Evolutionary conservation across 306 rosid genomes (phyloP).

Genomic region (Pyrus bretschneideri): DNA sequence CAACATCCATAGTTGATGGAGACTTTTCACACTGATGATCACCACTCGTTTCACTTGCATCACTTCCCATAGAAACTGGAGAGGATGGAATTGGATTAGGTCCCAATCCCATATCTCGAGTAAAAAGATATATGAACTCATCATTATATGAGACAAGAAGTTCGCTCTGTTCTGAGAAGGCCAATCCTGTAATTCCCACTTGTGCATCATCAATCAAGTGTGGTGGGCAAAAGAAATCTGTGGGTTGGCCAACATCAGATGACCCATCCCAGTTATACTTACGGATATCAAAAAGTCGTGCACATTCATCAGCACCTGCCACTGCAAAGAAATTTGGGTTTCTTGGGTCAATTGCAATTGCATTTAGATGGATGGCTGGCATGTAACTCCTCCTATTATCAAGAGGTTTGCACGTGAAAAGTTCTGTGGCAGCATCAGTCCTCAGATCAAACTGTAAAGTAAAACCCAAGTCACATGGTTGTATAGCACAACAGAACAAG

Average conservation of each 20-base stretch:
- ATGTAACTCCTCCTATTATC: slow-evolving; percentile 36
- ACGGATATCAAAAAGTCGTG: slow-evolving; percentile 85
- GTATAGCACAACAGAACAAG: neutral
- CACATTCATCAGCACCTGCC: slow-evolving; percentile 75
- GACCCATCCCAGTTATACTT: slow-evolving; percentile 76
- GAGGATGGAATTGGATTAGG: slow-evolving; percentile 40
- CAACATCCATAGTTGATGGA: slow-evolving; percentile 33
- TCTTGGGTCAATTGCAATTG: slow-evolving; percentile 93
- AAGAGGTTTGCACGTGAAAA: slow-evolving; percentile 65
- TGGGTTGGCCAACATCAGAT: slow-evolving; percentile 56
- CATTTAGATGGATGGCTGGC: slow-evolving; percentile 56
- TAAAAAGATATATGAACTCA: slow-evolving; percentile 77
- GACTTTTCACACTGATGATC: slow-evolving; percentile 30
- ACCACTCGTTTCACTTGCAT: slow-evolving; percentile 49
- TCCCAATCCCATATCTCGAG: slow-evolving; percentile 81
- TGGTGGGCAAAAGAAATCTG: slow-evolving; percentile 67
- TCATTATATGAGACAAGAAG: slow-evolving; percentile 81
- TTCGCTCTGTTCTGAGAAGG: slow-evolving; percentile 89
- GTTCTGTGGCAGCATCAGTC: slow-evolving; percentile 54
- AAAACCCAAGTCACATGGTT: slow-evolving; percentile 23
- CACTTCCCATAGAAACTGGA: slow-evolving; percentile 40
- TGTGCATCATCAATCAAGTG: slow-evolving; percentile 50
- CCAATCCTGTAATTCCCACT: slow-evolving; percentile 93
- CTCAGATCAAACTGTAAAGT: slow-evolving; percentile 85
- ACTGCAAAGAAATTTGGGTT: slow-evolving; percentile 85